Conservation (phyloP, 768 basidiomycete genomes). For the Tulasnella sp. region DNA sequence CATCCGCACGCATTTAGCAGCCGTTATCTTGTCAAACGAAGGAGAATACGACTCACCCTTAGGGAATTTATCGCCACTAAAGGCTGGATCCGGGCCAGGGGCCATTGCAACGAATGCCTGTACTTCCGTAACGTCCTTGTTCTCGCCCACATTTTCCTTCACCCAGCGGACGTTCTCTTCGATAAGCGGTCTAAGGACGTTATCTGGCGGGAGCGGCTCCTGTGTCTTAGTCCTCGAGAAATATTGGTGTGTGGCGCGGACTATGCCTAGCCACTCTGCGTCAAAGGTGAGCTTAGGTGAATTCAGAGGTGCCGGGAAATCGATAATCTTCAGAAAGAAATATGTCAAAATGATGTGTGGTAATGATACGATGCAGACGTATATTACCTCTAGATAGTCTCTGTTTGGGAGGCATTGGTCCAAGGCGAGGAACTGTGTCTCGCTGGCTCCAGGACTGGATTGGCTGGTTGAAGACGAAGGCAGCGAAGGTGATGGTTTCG, state of each 20-base stretch:
- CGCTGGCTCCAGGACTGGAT: conserved; percentile 72
- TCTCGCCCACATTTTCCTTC: conserved; percentile 54
- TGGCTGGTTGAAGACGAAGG: conserved; percentile 44
- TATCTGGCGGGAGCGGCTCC: conserved; percentile 61
- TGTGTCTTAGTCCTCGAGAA: conserved; percentile 61
- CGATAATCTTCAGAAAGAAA: conserved; percentile 60
- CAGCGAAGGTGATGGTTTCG: conserved; percentile 39
- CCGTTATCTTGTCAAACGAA: not conserved
- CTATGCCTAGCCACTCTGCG: conserved; percentile 92
- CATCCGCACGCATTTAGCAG: conserved; percentile 26
- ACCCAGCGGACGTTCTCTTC: conserved; percentile 72
- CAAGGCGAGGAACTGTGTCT: conserved; percentile 42
- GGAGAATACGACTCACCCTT: not conserved
- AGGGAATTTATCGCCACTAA: conserved; percentile 13
- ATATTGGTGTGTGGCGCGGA: conserved; percentile 80
- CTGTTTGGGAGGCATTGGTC: conserved; percentile 81
- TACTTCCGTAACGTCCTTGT: conserved; percentile 51
- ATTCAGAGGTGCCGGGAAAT: conserved; percentile 50
- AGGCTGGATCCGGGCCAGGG: conserved; percentile 50
- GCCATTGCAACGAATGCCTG: conserved; percentile 74
- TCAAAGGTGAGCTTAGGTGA: conserved; percentile 63
- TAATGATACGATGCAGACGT: conserved; percentile 21
- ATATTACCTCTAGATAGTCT: conserved; percentile 75
- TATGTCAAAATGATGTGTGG: not conserved
- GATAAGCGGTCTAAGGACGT: conserved; percentile 58